phyloP scores from a whole-genome alignment of 164 flowering plant species.

The Umbellularia californica region DNA sequence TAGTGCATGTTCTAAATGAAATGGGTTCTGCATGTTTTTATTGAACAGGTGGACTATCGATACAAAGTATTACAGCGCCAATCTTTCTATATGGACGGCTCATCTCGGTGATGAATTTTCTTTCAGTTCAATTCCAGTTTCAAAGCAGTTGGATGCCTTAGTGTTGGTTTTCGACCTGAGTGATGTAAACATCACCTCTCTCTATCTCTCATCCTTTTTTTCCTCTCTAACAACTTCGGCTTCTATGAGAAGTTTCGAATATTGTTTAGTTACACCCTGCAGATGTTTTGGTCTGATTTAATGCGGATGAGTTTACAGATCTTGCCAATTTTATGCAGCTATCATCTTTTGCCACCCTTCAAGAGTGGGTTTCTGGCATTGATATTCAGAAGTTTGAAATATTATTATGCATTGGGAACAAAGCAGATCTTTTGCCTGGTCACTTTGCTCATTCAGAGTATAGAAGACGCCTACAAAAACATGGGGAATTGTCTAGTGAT shows the following conservation, averaged over 20 bases:
- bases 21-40: background rate
- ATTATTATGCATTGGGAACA: constrained; percentile 85
- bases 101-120: constrained; percentile 67
- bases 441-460: constrained; percentile 85
- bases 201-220: background rate
- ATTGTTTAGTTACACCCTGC: background rate
- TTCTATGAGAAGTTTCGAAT: background rate
- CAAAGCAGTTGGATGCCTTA: constrained; percentile 51
- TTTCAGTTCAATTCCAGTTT: constrained; percentile 30
- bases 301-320: background rate
- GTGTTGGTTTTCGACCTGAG: constrained; percentile 88
- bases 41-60: constrained; percentile 70
- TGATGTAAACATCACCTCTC: constrained; percentile 41
- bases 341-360: constrained; percentile 54
- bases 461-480: constrained; percentile 49
- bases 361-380: constrained; percentile 62
- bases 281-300: background rate
- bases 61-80: constrained; percentile 88
- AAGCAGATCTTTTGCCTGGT: constrained; percentile 82
- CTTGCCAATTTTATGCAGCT: constrained; percentile 41
- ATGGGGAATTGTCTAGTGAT: constrained; percentile 32
- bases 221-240: background rate
- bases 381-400: constrained; percentile 67
- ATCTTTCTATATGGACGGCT: constrained; percentile 76
- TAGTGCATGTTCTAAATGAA: background rate